Conservation (phyloP, 495 filamentous ascomycete genomes). For the Pyrenula massariospora region DNA sequence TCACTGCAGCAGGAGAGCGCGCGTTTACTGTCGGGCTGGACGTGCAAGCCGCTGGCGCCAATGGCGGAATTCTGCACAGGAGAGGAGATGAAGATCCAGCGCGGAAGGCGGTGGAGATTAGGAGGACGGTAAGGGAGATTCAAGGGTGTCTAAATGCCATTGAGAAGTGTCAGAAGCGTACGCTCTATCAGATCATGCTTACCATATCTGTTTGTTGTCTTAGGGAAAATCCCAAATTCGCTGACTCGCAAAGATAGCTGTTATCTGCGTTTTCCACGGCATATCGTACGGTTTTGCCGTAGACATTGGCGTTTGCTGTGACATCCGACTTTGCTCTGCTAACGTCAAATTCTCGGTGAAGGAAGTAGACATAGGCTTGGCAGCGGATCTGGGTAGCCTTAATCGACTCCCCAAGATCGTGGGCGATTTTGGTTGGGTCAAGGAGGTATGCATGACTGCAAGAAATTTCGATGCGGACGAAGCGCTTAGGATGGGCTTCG, state of each 20-base stretch:
- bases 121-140: constrained; percentile 52
- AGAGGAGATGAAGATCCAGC: constrained; percentile 30
- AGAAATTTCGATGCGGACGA: constrained; percentile 55
- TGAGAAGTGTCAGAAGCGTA: constrained; percentile 70
- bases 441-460: constrained; percentile 63
- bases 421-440: constrained; percentile 55
- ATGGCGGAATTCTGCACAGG: constrained; percentile 34
- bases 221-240: no score
- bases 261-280: constrained; percentile 64
- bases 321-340: constrained; percentile 51
- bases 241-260: no score
- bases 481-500: constrained; percentile 57
- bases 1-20: constrained; percentile 58
- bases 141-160: constrained; percentile 54
- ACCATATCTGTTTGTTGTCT: no score
- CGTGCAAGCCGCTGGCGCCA: constrained; percentile 35
- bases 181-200: no score
- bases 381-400: constrained; percentile 70
- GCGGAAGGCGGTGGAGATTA: constrained; percentile 40
- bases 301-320: constrained; percentile 56
- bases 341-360: constrained; percentile 56
- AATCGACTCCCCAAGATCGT: constrained; percentile 63
- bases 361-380: constrained; percentile 73
- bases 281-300: constrained; percentile 61
- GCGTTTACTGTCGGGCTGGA: constrained; percentile 71